Conservation (phyloP, 1,284 basidiomycete species). For the Cutaneotrichosporon curvatum region DNA sequence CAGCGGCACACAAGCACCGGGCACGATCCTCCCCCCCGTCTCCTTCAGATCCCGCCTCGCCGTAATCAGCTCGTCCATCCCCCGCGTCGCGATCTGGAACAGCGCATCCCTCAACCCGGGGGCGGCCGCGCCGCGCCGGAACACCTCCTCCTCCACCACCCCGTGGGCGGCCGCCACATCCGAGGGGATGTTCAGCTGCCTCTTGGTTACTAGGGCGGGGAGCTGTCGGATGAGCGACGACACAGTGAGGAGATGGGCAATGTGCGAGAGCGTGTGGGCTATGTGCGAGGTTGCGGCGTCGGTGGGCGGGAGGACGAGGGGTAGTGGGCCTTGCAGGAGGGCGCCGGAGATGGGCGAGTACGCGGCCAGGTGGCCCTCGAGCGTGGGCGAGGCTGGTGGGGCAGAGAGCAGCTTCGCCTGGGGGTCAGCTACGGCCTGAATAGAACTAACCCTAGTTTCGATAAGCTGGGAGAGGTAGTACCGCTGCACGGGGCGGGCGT, state of each 20-base stretch:
- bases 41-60: constrained; percentile 69
- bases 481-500: constrained; percentile 43
- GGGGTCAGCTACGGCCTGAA: no score
- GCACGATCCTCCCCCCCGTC: constrained; percentile 55
- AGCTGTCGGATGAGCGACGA: constrained; percentile 61
- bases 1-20: constrained; percentile 61
- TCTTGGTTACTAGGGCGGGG: constrained; percentile 62
- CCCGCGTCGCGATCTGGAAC: constrained; percentile 80
- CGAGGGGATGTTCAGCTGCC: constrained; percentile 71
- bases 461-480: constrained; percentile 81
- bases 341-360: constrained; percentile 73
- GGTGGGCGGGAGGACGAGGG: constrained; percentile 56
- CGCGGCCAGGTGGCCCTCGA: constrained; percentile 62
- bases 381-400: constrained; percentile 58
- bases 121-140: constrained; percentile 61
- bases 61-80: constrained; percentile 83
- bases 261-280: constrained; percentile 62
- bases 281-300: constrained; percentile 54
- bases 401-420: constrained; percentile 68
- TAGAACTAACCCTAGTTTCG: constrained; percentile 66
- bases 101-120: constrained; percentile 56
- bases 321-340: constrained; percentile 69
- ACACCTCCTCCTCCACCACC: constrained; percentile 79
- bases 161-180: constrained; percentile 73
- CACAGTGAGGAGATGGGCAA: constrained; percentile 48